Conservation (phyloP, 345 rosid genomes). For the Alliaria petiolata region DNA sequence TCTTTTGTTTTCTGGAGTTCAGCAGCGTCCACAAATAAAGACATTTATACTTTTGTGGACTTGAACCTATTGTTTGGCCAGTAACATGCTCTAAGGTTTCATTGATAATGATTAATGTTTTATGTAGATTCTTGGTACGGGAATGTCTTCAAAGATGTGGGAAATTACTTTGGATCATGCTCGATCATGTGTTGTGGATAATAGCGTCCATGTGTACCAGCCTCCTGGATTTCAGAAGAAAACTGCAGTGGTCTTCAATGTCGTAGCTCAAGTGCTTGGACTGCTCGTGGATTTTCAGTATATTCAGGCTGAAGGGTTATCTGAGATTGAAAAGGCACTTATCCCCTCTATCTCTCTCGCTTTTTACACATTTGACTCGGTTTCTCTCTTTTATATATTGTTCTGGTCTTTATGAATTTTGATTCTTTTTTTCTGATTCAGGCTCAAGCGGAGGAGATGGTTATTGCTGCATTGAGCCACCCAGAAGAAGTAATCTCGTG, state of each 20-base stretch:
- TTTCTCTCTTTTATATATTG: neutral
- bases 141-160: conserved; percentile 99
- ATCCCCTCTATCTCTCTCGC: conserved; percentile 5
- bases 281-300: conserved; percentile 65
- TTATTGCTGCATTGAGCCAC: conserved; percentile 61
- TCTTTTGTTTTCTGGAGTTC: neutral
- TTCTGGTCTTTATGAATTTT: neutral
- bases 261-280: conserved; percentile 87
- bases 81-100: neutral
- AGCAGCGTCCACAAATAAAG: neutral
- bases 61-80: neutral
- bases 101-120: neutral
- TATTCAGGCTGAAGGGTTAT: conserved; percentile 58
- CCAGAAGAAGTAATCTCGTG: conserved; percentile 56
- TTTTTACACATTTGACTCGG: neutral
- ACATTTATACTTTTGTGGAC: neutral
- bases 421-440: conserved; percentile 31
- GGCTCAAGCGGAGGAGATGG: conserved; percentile 71
- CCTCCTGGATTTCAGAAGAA: conserved; percentile 56
- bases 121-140: conserved; percentile 86
- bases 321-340: conserved; percentile 79
- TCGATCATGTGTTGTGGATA: conserved; percentile 71
- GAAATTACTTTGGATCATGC: conserved; percentile 91
- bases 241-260: conserved; percentile 85
- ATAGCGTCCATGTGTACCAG: conserved; percentile 54